Evolutionary conservation across 2,329 filamentous ascomycete species (phyloP), one percentile per base, ranked within the genome.

Genomic region (Monilinia laxa): DNA sequence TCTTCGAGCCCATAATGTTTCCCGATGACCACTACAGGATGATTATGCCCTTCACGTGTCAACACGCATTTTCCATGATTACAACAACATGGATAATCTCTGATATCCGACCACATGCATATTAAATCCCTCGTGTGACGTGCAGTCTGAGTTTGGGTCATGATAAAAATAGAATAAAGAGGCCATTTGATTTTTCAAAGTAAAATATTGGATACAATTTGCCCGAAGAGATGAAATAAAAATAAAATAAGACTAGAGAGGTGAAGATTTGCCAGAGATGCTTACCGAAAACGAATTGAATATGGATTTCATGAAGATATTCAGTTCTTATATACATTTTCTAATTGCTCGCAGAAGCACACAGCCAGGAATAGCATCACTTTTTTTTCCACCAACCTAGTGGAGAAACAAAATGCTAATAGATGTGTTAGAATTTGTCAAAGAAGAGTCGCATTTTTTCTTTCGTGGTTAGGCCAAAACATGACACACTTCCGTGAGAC

Each of bases 21-120:
- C 14, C 57, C 57, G 10, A 59, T 35, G 12, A 59, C 31, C 25
- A 59, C 57, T 1, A 59, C 57, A 59, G 42, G 57, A 47, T 59
- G 57, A 6, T 2, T 2, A 20, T 59, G 20, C 28, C 57, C 57
- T 3, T 18, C 12, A 18, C 2, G 0, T 5, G 4, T 23, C 12
- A 59, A 49, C 6, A 59, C 20, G 7, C 57, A 59, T 11, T 10
- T 1, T 59, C 40, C 16, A 16, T 28, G 25, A 9, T 49, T 16
- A 4, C 35, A 18, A 4, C 35, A 18, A 35, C 57, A 59, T 11
- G 25, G 57, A 49, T 59, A 28, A 4, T 25, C 25, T 4, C 2
- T 3, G 25, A 59, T 25, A 23, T 35, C 42, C 20, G 42, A 18
- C 57, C 57, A 59, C 25, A 59, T 59, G 2, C 57, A 59, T 49